Base-by-base conservation (phyloP, 208 protist genomes). In the Leishmania guyanensis region DNA sequence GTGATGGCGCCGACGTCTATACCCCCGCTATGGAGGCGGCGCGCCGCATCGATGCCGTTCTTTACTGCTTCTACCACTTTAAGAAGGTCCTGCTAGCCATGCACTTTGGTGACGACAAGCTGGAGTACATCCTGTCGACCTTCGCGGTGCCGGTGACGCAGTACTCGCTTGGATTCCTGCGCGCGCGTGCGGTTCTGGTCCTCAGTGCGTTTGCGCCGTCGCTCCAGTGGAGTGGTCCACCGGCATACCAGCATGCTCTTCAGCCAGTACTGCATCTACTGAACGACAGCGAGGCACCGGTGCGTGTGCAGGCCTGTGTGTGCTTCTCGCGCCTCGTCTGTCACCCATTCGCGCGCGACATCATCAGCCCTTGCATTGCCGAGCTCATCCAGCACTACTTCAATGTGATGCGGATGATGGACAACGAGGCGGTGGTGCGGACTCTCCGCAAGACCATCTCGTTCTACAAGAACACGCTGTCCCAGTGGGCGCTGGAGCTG, bases 311-410 rank as follows among this genome's bases (percentile, higher is more conserved):
- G 83, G 91, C 96, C n/a, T 97, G 93, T 79, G 84, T 87, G 22
- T 90, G 90, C 68, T 90, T 99, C 53, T 90, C 90, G n/a, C 88
- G 88, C 54, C 88, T 98, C 50, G 95, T 98, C 22, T 89, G 90
- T 43, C 88, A 93, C 68, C 81, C 86, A 14, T 88, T 91, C 73
- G 92, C 91, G 48, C 86, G 86, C 9, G 88, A 94, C 50, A 87
- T 98, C 46, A 78, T 99, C 20, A 88, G 88, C 60, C 96, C 96
- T 36, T 92, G 94, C 75, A 92, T 99, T 48, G 90, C 90, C 69
- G 86, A 98, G 51, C 70, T 99, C 20, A 90, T 99, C 8, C 89
- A 98, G 48, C 87, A 96, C 66, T 98, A 98, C 85, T 98, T 99
- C 69, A 77, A 89, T 46, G 86, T 98, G 0, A 97, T 98, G 91